A percentile compares a stretch with the other conserved stretches of the same genome.
These are phyloP conservation scores for Breynia disticha DNA, from an alignment of 441 rosid species.

Conservation along the genomic window DNA sequence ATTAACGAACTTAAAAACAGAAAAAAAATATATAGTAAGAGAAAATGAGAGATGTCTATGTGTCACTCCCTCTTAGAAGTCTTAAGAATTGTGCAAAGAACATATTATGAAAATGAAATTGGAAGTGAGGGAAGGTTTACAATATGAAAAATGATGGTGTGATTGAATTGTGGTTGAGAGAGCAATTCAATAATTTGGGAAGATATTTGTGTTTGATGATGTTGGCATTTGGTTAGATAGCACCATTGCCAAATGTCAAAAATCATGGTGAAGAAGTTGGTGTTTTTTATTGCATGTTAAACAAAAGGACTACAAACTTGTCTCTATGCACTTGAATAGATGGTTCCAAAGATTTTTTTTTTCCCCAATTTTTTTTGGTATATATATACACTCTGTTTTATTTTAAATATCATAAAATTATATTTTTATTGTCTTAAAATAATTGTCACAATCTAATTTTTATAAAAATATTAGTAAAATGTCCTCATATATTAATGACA, in stretches of 20 bases:
- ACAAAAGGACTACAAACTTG: constrained; percentile 8
- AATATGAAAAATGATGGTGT: neutral
- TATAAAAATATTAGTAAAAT: too few species aligned
- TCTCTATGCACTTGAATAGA: constrained; percentile 7
- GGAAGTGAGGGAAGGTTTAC: neutral
- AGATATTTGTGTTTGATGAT: neutral
- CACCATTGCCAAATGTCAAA: neutral
- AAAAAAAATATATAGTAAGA: too few species aligned
- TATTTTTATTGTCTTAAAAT: too few species aligned
- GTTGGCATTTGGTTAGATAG: neutral
- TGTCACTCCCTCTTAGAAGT: neutral
- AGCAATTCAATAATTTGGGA: neutral
- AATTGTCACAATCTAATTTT: too few species aligned
- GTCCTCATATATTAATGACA: too few species aligned
- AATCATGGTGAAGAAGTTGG: too few species aligned
- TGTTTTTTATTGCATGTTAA: constrained; percentile 9
- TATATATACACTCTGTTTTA: too few species aligned
- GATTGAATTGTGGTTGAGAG: neutral
- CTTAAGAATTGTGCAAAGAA: neutral
- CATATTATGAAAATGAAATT: neutral
- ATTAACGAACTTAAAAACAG: too few species aligned
- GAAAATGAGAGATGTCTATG: too few species aligned
- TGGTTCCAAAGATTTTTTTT: constrained; percentile 3
- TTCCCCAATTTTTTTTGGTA: neutral
- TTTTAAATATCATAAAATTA: too few species aligned